Conservation (phyloP, 2,329 filamentous ascomycete genomes). For the Sporothrix dimorphospora region DNA sequence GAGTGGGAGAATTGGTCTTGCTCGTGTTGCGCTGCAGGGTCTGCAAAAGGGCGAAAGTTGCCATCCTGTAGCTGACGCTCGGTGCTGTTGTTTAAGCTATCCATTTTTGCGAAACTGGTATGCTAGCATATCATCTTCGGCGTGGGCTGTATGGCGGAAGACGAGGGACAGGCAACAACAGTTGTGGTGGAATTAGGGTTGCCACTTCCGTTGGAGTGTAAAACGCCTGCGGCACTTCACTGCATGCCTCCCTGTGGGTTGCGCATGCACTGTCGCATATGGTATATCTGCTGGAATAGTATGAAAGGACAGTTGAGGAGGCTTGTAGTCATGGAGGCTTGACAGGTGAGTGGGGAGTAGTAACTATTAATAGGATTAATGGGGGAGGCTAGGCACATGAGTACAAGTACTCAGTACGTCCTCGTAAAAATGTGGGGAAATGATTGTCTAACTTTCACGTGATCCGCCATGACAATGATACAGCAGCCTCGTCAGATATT, state of each 20-base stretch:
- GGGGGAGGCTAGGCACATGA: no score
- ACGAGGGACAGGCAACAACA: neutral
- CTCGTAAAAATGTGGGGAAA: no score
- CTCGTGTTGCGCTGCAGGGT: neutral
- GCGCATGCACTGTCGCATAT: neutral
- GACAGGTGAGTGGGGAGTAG: no score
- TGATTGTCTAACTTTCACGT: neutral
- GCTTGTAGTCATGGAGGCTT: no score
- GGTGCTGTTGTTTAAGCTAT: neutral
- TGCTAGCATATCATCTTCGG: neutral
- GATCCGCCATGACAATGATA: neutral
- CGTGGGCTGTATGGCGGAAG: neutral
- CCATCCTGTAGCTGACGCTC: neutral
- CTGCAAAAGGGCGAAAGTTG: neutral
- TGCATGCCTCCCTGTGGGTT: neutral
- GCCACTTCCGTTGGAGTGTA: neutral
- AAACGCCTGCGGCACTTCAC: neutral
- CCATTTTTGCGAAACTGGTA: neutral
- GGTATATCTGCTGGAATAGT: neutral
- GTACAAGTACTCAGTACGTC: no score
- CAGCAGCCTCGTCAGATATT: neutral
- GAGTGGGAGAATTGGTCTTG: neutral
- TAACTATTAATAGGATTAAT: no score
- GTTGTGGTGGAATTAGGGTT: neutral
- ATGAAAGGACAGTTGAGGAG: neutral